Evolutionary conservation across 495 filamentous ascomycete species (phyloP).

Genomic region (Podospora tetraspora): DNA sequence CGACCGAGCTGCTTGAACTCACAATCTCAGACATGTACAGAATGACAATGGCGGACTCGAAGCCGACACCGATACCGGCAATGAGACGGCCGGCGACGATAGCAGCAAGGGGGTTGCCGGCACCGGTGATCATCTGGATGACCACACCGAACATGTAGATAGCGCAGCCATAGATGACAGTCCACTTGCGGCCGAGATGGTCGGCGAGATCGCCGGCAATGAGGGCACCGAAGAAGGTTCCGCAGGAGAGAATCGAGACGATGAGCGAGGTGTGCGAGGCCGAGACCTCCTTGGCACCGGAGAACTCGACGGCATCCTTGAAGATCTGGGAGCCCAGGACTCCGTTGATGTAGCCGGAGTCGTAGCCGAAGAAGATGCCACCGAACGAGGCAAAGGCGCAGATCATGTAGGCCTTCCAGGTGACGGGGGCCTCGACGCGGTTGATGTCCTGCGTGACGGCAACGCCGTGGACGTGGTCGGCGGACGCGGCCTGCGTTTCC

Average conservation of each 20-base stretch:
- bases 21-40: constrained; percentile 70
- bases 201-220: constrained; percentile 67
- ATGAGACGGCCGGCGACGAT: constrained; percentile 67
- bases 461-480: constrained; percentile 5
- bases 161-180: constrained; percentile 59
- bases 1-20: constrained; percentile 2
- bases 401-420: constrained; percentile 61
- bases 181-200: constrained; percentile 60
- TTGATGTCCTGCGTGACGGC: constrained; percentile 34
- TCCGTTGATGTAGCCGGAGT: constrained; percentile 60
- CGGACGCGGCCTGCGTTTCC: constrained; percentile 1
- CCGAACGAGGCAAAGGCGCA: constrained; percentile 66
- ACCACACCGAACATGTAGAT: constrained; percentile 61
- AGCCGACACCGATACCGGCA: constrained; percentile 68
- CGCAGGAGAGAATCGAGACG: constrained; percentile 66
- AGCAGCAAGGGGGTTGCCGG: constrained; percentile 38
- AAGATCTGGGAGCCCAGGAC: constrained; percentile 51
- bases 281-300: constrained; percentile 21
- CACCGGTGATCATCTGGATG: constrained; percentile 51
- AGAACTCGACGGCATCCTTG: constrained; percentile 40
- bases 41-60: constrained; percentile 69
- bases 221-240: constrained; percentile 72
- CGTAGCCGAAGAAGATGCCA: constrained; percentile 64
- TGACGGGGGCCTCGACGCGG: constrained; percentile 60
- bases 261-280: constrained; percentile 54